These are phyloP conservation scores for Geoglossum cookeanum DNA, from an alignment of 2,329 filamentous ascomycete genomes.

Conservation along the genomic window DNA sequence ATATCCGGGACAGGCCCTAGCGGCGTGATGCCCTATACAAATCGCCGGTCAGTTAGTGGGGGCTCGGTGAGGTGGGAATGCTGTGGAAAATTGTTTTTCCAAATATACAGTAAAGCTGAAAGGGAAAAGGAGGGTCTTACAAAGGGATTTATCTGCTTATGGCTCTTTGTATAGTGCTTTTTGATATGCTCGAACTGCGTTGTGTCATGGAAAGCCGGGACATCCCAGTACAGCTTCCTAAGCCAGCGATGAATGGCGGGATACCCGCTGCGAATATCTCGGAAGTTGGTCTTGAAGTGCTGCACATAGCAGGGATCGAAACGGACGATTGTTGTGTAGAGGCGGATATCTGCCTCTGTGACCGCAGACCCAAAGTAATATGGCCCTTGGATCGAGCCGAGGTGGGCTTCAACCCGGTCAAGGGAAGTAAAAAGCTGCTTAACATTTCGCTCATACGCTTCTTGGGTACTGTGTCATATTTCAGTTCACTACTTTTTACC, in stretches of 20 bases:
- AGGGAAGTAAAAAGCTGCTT: slow-evolving; percentile 28
- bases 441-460: slow-evolving; percentile 29
- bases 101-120: neutral
- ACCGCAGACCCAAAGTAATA: slow-evolving; percentile 27
- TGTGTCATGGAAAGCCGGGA: slow-evolving; percentile 58
- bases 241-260: slow-evolving; percentile 67
- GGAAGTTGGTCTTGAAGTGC: slow-evolving; percentile 62
- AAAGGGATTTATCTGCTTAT: slow-evolving; percentile 43
- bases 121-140: slow-evolving; percentile 12
- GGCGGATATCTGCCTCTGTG: slow-evolving; percentile 31
- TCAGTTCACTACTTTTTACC: neutral
- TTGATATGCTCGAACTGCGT: slow-evolving; percentile 95
- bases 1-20: slow-evolving; percentile 72
- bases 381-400: slow-evolving; percentile 23
- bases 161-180: slow-evolving; percentile 50
- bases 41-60: neutral
- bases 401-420: slow-evolving; percentile 26
- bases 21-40: slow-evolving; percentile 47
- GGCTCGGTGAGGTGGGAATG: neutral
- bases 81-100: neutral
- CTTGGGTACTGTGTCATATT: slow-evolving; percentile 20
- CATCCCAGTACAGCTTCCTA: slow-evolving; percentile 67
- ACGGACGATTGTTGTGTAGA: slow-evolving; percentile 39
- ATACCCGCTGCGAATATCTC: slow-evolving; percentile 70
- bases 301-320: slow-evolving; percentile 37